phyloP scores from a whole-genome alignment of 768 basidiomycete species.

The Boletus barrowsii region DNA sequence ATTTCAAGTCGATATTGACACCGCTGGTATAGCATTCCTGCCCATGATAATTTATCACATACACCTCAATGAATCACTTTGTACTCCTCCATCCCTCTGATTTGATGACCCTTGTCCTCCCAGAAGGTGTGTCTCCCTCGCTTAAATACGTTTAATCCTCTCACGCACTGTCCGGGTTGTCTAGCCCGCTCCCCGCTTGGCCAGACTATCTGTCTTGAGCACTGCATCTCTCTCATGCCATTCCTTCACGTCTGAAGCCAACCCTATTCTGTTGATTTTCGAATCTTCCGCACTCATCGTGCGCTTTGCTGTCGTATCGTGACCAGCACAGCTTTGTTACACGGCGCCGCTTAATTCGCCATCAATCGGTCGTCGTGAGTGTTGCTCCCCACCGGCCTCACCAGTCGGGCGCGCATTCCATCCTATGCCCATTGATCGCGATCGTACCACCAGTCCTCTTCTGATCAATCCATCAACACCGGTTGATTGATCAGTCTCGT shows the following conservation, averaged over 20 bases:
- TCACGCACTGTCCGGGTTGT: conserved; percentile 5
- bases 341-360: neutral
- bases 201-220: neutral
- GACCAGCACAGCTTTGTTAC: neutral
- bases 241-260: conserved; percentile 21
- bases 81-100: conserved; percentile 3
- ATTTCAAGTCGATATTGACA: neutral
- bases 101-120: neutral
- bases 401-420: neutral
- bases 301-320: neutral
- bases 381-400: conserved; percentile 3
- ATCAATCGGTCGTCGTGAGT: neutral
- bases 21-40: neutral
- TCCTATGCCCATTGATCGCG: neutral
- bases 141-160: conserved; percentile 7
- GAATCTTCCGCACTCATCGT: neutral
- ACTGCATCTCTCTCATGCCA: conserved; percentile 16
- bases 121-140: conserved; percentile 8
- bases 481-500: neutral
- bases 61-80: neutral
- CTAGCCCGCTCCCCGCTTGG: neutral
- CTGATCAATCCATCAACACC: conserved; percentile 1
- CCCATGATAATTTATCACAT: no score
- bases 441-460: conserved; percentile 1
- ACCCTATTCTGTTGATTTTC: neutral